Percentiles rank a stretch among this genome's conserved stretches.
phyloP scores from a whole-genome alignment of 2,329 filamentous ascomycete genomes.

The Xylariaceae sp. region DNA sequence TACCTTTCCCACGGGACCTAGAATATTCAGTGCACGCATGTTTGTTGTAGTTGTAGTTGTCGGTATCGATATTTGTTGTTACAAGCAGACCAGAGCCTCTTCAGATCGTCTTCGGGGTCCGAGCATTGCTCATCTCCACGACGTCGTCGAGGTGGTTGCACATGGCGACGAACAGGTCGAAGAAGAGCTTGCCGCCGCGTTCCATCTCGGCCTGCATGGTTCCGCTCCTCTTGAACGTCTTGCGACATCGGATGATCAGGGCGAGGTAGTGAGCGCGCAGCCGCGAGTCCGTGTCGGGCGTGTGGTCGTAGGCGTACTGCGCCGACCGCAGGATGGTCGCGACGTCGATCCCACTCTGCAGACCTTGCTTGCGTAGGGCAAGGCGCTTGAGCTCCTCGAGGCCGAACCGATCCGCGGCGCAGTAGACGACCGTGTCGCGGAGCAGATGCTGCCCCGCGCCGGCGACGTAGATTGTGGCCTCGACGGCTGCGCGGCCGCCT shows the following conservation, averaged over 20 bases:
- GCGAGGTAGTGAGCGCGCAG: slow-evolving; percentile 97
- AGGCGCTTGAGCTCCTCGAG: slow-evolving; percentile 91
- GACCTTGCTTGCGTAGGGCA: slow-evolving; percentile 89
- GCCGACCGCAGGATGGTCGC: slow-evolving; percentile 89
- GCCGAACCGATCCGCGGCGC: slow-evolving; percentile 85
- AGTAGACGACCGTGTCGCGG: slow-evolving; percentile 93
- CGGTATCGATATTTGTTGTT: slow-evolving; percentile 7
- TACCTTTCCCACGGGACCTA: slow-evolving; percentile 16
- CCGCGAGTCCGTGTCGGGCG: slow-evolving; percentile 87
- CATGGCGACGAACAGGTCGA: slow-evolving; percentile 97
- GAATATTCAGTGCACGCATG: slow-evolving; percentile 20
- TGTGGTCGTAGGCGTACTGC: slow-evolving; percentile 94
- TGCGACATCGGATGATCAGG: slow-evolving; percentile 94
- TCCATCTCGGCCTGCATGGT: slow-evolving; percentile 99
- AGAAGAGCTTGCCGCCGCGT: slow-evolving; percentile 91
- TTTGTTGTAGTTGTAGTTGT: not conserved
- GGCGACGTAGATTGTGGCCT: slow-evolving; percentile 78
- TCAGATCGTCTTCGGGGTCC: slow-evolving; percentile 61
- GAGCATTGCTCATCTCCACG: slow-evolving; percentile 77
- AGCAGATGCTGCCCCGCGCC: slow-evolving; percentile 77
- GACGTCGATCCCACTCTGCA: slow-evolving; percentile 91
- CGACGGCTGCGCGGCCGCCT: slow-evolving; percentile 52
- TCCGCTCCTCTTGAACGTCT: slow-evolving; percentile 96
- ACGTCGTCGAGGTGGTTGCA: slow-evolving; percentile 98
- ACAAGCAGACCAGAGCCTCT: slow-evolving; percentile 23